These are phyloP conservation scores for Epichloe baconii DNA, from an alignment of 2,329 filamentous ascomycete genomes.

Conservation along the genomic window DNA sequence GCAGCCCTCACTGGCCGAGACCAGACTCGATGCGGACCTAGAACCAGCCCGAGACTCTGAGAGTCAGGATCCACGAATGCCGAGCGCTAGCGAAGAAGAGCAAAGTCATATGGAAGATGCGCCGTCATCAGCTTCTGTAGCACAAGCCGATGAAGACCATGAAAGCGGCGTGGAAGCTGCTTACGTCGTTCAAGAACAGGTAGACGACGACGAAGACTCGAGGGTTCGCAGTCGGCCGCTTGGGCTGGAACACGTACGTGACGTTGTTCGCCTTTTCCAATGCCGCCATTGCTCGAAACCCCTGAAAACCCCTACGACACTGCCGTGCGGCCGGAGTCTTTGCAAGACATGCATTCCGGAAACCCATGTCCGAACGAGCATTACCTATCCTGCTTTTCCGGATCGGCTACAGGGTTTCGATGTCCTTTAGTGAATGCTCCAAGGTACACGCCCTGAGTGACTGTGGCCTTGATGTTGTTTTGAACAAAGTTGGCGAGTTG, in stretches of 20 bases:
- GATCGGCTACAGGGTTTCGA: conserved; percentile 53
- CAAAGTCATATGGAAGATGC: background rate
- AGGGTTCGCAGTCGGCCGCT: conserved; percentile 2
- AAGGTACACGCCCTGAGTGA: conserved; percentile 65
- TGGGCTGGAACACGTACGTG: conserved; percentile 11
- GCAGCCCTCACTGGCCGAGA: conserved; percentile 1
- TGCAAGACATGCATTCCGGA: conserved; percentile 65
- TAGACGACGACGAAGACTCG: background rate
- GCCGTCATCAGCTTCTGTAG: background rate
- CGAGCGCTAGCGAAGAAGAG: background rate
- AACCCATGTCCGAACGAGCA: conserved; percentile 49
- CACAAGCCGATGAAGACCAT: background rate
- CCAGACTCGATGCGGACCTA: conserved; percentile 4
- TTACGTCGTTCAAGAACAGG: background rate
- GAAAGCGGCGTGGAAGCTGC: background rate
- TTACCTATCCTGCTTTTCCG: conserved; percentile 63
- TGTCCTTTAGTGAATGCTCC: conserved; percentile 56
- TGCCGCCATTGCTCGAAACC: conserved; percentile 62
- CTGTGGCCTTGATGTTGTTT: conserved; percentile 62
- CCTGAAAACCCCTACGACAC: conserved; percentile 53
- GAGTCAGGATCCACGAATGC: background rate
- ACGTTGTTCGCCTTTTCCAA: conserved; percentile 57
- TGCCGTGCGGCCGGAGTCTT: conserved; percentile 71
- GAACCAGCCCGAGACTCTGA: background rate
- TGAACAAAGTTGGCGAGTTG: conserved; percentile 56